Evolutionary conservation across 805 yeast species (phyloP).

Genomic region (Suhomyces prunicola): DNA sequence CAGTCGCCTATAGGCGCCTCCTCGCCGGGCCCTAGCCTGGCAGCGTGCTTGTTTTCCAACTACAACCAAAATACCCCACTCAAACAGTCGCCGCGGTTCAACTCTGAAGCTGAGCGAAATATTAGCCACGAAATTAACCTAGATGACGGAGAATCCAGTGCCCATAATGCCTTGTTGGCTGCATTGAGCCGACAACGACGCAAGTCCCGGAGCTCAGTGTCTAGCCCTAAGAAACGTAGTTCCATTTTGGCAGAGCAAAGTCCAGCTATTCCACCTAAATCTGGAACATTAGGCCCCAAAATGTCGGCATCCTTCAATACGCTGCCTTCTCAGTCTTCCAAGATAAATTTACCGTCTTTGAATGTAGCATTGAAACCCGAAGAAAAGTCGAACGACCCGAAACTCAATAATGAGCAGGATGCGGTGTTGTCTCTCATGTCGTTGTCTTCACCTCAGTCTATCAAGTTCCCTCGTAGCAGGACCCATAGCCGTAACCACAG

Average conservation of each 20-base stretch:
- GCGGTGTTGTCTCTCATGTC: conserved; percentile 57
- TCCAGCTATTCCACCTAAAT: background rate
- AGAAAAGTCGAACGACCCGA: background rate
- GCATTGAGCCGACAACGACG: conserved; percentile 34
- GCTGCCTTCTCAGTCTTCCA: background rate
- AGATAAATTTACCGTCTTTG: conserved; percentile 26
- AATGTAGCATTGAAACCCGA: conserved; percentile 19
- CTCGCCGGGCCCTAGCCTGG: background rate
- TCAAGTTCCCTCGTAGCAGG: conserved; percentile 18
- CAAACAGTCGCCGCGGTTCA: conserved; percentile 11
- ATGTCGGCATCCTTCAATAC: background rate
- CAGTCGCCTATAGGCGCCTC: conserved; percentile 24
- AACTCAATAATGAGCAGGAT: conserved; percentile 45
- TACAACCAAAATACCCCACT: conserved; percentile 6
- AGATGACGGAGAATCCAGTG: conserved; percentile 42
- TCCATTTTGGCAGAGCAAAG: background rate
- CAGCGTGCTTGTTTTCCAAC: background rate
- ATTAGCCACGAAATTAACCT: conserved; percentile 7
- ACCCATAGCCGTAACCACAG: conserved; percentile 9
- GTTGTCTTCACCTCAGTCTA: conserved; percentile 47
- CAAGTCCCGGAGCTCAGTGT: conserved; percentile 20
- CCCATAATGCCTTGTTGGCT: conserved; percentile 43
- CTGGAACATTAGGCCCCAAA: background rate
- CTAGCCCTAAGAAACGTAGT: conserved; percentile 8
- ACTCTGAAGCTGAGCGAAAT: conserved; percentile 1